Evolutionary conservation across 345 rosid genomes (phyloP).

Genomic region (Populus tremula): DNA sequence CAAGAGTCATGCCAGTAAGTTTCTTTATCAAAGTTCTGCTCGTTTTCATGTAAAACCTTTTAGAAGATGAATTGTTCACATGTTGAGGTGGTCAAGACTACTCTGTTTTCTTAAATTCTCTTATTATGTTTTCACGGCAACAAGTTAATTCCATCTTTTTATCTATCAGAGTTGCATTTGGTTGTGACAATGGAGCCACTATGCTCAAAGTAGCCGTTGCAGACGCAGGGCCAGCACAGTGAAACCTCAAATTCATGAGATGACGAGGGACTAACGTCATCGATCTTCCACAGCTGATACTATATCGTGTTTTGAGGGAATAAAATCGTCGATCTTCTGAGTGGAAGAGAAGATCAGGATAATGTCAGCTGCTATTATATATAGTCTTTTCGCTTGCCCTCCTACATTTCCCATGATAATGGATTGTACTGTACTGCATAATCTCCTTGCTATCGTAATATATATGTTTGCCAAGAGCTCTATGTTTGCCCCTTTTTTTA

Average conservation of each 20-base stretch:
- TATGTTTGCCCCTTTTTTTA: not conserved
- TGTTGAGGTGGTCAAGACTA: not conserved
- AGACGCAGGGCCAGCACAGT: not conserved
- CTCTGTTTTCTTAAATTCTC: not conserved
- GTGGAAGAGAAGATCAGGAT: not conserved
- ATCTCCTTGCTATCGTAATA: not conserved
- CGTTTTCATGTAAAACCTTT: not conserved
- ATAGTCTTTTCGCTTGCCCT: not conserved
- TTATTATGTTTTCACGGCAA: not conserved
- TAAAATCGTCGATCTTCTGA: not conserved
- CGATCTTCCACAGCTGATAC: not conserved
- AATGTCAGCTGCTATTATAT: not conserved
- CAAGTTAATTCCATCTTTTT: not conserved
- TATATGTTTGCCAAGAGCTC: not conserved
- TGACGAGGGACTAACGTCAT: not conserved
- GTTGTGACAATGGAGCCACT: slow-evolving; percentile 19
- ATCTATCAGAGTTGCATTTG: slow-evolving; percentile 17
- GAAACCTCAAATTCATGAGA: not conserved
- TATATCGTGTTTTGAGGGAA: not conserved
- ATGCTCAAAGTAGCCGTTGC: not conserved
- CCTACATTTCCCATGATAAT: not conserved
- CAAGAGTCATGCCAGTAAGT: slow-evolving; percentile 21
- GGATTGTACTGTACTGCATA: not conserved
- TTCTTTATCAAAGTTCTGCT: not conserved
- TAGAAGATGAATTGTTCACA: not conserved